These are phyloP conservation scores for Aristolochia californica DNA, from an alignment of 164 flowering plant genomes.

Conservation along the genomic window DNA sequence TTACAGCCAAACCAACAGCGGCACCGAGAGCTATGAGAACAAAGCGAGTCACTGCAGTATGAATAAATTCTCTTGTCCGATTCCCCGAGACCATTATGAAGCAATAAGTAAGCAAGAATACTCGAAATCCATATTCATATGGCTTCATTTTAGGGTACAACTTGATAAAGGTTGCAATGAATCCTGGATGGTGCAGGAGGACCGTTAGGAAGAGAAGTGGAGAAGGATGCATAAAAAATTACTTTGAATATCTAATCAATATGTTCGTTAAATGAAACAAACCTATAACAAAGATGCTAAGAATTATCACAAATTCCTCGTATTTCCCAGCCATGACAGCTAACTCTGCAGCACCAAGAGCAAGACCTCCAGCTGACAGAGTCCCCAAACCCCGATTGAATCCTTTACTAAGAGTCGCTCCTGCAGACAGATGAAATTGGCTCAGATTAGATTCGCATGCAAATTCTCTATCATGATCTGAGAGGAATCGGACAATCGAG, in stretches of 20 bases:
- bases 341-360: slow-evolving; percentile 54
- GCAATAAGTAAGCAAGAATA: slow-evolving; percentile 76
- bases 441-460: background rate
- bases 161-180: slow-evolving; percentile 42
- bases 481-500: background rate
- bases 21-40: slow-evolving; percentile 75
- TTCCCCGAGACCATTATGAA: slow-evolving; percentile 66
- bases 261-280: background rate
- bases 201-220: too few relatives aligned
- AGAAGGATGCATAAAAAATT: background rate
- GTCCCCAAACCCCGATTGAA: slow-evolving; percentile 84
- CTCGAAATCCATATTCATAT: slow-evolving; percentile 86
- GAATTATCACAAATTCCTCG: slow-evolving; percentile 40
- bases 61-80: slow-evolving; percentile 40
- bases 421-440: slow-evolving; percentile 14
- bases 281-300: slow-evolving; percentile 67
- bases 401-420: slow-evolving; percentile 80
- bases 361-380: slow-evolving; percentile 71
- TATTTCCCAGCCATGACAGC: slow-evolving; percentile 28
- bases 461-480: background rate
- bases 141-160: slow-evolving; percentile 67
- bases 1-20: slow-evolving; percentile 43
- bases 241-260: background rate
- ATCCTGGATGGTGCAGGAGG: slow-evolving; percentile 26
- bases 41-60: slow-evolving; percentile 55